Base-by-base conservation (phyloP, 2,329 filamentous ascomycete genomes). In the Colletotrichum tamarilloi region DNA sequence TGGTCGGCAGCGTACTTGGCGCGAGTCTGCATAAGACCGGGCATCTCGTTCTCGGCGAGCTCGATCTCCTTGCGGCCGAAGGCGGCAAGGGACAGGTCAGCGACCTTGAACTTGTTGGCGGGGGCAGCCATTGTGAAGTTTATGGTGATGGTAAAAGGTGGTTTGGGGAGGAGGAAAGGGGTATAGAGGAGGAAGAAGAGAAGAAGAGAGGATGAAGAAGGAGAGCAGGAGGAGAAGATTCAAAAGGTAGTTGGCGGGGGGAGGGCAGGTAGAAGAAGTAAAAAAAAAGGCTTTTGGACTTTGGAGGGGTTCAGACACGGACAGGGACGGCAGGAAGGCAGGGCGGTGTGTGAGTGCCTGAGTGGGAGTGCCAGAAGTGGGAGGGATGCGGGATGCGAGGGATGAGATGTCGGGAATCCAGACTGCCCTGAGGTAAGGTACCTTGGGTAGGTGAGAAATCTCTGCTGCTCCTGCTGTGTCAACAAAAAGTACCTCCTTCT, bases 41-140 rank as follows among this genome's bases (percentile, higher is more conserved):
- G 95, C 95, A 98, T 98, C 90, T 95, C 93, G 84, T 94, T 92
- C 87, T 98, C 96, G 81, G 97, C 95, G 83, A 98, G 92, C 88
- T 98, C 95, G 82, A 99, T 98, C 92, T 99, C 97, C 87, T 96
- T 95, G 88, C 97, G 95, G 87, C 97, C 97, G 84, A 99, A 98
- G 86, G 97, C 97, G 84, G 97, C 96, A 84, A 98, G 93, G 84
- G 93, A 94, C 85, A 98, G 94, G 91, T 98, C 97, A 83, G 96
- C 95, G 88, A 99, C 96, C 94, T 98, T 98, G 93, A 95, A 97
- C 87, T 94, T 96, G 86, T 92, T 88, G 84, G 95, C 95, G 87
- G 95, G 95, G 82, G 94, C 94, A 90, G 89, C 85, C 90, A 92
- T 92, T 79, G 78, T 88, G 82, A 74, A 62, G 42, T 68, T 71